Evolutionary conservation across 2,329 filamentous ascomycete species (phyloP).

Genomic region (Thielaviopsis musarum): DNA sequence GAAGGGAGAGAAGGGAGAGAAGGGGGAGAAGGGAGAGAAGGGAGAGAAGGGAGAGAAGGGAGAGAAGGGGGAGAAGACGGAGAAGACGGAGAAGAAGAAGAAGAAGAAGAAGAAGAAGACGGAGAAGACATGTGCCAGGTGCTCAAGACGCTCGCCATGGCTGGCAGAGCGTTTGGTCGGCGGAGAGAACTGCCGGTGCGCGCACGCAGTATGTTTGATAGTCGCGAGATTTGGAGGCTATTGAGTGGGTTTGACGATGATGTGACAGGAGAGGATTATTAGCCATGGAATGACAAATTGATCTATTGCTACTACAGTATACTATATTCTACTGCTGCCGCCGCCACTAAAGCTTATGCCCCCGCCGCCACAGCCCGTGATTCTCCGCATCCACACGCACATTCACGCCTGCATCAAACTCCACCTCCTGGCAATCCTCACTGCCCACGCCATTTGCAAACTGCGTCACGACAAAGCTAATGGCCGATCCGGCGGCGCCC

Average conservation of each 20-base stretch:
- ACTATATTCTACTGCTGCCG: background rate
- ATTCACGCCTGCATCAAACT: background rate
- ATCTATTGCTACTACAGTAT: background rate
- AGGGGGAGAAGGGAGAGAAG: background rate
- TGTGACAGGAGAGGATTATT: background rate
- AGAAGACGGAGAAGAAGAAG: background rate
- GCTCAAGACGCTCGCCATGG: background rate
- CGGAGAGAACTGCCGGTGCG: background rate
- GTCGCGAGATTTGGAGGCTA: constrained; percentile 8
- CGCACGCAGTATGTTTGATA: constrained; percentile 8
- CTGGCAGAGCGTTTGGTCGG: background rate
- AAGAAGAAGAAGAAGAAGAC: background rate
- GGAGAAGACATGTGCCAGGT: background rate
- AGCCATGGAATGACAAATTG: too few species aligned
- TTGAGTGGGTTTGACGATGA: constrained; percentile 9
- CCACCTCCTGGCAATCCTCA: constrained; percentile 80
- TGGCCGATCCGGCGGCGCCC: constrained; percentile 35
- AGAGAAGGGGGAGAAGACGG: background rate
- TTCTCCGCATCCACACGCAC: constrained; percentile 1
- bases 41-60: background rate
- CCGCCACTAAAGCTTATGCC: background rate
- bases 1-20: background rate
- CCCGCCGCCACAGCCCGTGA: background rate
- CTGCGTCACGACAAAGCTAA: constrained; percentile 84
- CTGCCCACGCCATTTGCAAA: constrained; percentile 64